Percentiles rank a stretch among this genome's conserved stretches.
Evolutionary conservation across 805 yeast genomes (phyloP).

Genomic region (Candida awuae): DNA sequence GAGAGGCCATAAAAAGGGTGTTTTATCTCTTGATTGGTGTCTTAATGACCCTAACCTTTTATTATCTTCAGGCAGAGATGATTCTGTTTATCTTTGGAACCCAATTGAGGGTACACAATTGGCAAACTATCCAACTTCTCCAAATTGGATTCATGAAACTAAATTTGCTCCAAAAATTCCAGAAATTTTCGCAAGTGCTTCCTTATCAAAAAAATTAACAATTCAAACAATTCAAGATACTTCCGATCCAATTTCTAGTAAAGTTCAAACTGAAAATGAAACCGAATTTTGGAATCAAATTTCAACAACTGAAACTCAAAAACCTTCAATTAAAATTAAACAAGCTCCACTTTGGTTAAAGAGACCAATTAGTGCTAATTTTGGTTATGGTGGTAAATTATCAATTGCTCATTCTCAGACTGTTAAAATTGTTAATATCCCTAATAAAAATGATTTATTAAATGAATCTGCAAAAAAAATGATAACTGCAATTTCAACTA

Average conservation of each 20-base stretch:
- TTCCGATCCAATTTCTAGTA: conserved; percentile 43
- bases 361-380: conserved; percentile 63
- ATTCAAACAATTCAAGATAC: conserved; percentile 89
- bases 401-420: conserved; percentile 37
- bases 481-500: conserved; percentile 47
- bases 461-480: conserved; percentile 35
- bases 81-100: conserved; percentile 83
- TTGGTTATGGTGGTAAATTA: conserved; percentile 92
- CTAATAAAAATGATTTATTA: conserved; percentile 31
- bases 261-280: conserved; percentile 40
- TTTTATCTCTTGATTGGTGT: conserved; percentile 92
- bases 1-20: conserved; percentile 80
- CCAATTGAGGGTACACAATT: conserved; percentile 64
- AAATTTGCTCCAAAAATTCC: conserved; percentile 84
- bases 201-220: conserved; percentile 75
- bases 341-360: conserved; percentile 91
- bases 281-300: conserved; percentile 82
- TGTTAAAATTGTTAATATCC: conserved; percentile 25
- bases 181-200: conserved; percentile 80
- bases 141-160: conserved; percentile 90
- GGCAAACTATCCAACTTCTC: conserved; percentile 84
- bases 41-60: conserved; percentile 67
- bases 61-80: conserved; percentile 89
- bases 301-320: conserved; percentile 58
- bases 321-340: conserved; percentile 58